Conservation (phyloP, 1,284 basidiomycete genomes). For the Pulchroboletus neoregius region DNA sequence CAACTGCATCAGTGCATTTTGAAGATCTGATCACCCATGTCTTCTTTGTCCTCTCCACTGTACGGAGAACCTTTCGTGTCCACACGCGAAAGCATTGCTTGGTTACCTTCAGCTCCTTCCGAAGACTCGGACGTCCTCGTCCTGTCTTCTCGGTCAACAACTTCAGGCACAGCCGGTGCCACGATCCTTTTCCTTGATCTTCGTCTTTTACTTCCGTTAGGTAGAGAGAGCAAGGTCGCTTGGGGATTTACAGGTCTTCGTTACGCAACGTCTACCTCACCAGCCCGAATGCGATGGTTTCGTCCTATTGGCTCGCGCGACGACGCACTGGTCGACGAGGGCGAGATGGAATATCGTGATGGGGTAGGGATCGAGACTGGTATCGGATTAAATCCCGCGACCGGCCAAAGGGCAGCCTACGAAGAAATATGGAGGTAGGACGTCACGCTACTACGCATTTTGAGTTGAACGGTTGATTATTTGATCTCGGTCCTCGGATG, state of each 20-base stretch:
- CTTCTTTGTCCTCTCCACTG: slow-evolving; percentile 1
- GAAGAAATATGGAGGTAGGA: slow-evolving; percentile 23
- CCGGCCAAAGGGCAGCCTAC: slow-evolving; percentile 15
- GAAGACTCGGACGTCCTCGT: slow-evolving; percentile 31
- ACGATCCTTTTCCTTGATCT: slow-evolving; percentile 25
- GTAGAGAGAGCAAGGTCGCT: slow-evolving; percentile 13
- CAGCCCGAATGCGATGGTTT: slow-evolving; percentile 16
- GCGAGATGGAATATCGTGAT: slow-evolving; percentile 16
- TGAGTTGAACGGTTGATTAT: background rate
- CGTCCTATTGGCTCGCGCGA: slow-evolving; percentile 23
- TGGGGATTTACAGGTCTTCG: slow-evolving; percentile 30
- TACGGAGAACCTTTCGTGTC: slow-evolving; percentile 24
- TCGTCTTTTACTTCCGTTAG: slow-evolving; percentile 28
- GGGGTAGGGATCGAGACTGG: slow-evolving; percentile 15
- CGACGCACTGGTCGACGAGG: slow-evolving; percentile 20
- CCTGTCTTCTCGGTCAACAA: slow-evolving; percentile 27
- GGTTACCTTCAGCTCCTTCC: slow-evolving; percentile 17
- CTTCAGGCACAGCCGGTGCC: slow-evolving; percentile 11
- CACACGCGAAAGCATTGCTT: slow-evolving; percentile 26
- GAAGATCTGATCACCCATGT: too few relatives aligned
- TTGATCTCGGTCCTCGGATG: background rate
- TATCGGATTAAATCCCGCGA: slow-evolving; percentile 9
- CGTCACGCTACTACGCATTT: background rate
- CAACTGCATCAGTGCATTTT: too few relatives aligned
- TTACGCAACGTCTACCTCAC: slow-evolving; percentile 18